Conservation (phyloP, 2,329 filamentous ascomycete genomes). For the Scopulariopsis brevicaulis region DNA sequence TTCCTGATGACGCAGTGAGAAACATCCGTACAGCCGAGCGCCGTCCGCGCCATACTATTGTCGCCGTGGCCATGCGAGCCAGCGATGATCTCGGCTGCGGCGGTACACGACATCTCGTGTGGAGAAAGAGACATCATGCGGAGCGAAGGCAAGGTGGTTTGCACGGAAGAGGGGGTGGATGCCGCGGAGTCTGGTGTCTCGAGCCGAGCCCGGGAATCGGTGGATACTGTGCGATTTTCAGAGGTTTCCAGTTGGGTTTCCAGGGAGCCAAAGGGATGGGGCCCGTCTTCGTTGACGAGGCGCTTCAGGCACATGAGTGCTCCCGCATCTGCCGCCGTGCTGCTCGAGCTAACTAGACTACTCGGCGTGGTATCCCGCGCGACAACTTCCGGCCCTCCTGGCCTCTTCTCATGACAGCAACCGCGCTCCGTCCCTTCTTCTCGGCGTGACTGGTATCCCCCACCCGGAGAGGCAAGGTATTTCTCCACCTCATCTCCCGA, state of each 20-base stretch:
- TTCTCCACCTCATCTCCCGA: slow-evolving; percentile 23
- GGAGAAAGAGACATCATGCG: slow-evolving; percentile 12
- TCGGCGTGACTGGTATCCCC: slow-evolving; percentile 8
- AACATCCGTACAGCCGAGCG: slow-evolving; percentile 17
- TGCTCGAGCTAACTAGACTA: neutral
- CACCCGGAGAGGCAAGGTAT: slow-evolving; percentile 23
- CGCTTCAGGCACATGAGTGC: slow-evolving; percentile 4
- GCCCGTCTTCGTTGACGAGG: slow-evolving; percentile 3
- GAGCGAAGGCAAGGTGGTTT: neutral
- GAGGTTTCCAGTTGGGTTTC: neutral
- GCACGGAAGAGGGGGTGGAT: slow-evolving; percentile 5
- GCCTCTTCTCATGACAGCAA: slow-evolving; percentile 7
- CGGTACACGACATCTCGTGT: slow-evolving; percentile 21
- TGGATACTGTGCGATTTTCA: neutral
- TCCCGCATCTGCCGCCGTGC: neutral
- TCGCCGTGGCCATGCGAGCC: slow-evolving; percentile 23
- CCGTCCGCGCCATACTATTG: slow-evolving; percentile 12
- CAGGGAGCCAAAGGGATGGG: neutral
- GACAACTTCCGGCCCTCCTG: neutral
- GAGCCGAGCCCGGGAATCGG: neutral
- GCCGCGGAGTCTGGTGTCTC: neutral
- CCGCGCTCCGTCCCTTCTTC: slow-evolving; percentile 6
- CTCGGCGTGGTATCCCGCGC: neutral
- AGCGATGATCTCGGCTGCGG: slow-evolving; percentile 23
- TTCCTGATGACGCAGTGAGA: slow-evolving; percentile 21